Evolutionary conservation across 164 flowering plant genomes (phyloP), one percentile per base, ranked within the genome.

Genomic region (Litsea cubeba): DNA sequence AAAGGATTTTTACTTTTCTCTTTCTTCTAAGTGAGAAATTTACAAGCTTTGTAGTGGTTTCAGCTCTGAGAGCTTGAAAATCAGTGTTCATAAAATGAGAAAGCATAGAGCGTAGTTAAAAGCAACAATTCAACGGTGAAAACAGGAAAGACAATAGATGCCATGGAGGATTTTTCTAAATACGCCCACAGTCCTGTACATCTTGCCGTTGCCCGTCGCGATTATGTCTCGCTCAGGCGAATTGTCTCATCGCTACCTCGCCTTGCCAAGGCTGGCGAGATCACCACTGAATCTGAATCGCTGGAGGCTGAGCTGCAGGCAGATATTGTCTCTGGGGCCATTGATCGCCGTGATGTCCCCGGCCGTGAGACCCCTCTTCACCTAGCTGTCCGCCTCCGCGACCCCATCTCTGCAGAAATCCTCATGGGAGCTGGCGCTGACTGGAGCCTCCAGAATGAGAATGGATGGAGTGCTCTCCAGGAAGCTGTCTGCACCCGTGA

Each of bases 381-480:
- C 78, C 93, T 95, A 50, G 93, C 98, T 0, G 99, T 95, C 14
- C 87, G 93, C 22, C 82, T 95, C 4, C 79, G 89, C 64, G 99
- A 95, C 77, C 82, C 96, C 3, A 72, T 77, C 18, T 88, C 97
- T 24, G 97, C 98, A 0, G 98, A 95, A 71, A 84, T 93, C 74
- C 84, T 95, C 78, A 93, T 95, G 99, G 83, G 91, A 0, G 92
- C 97, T 40, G 99, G 99, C 71, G 94, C 98, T 2, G 99, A 95
- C 77, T 95, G 99, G 99, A 93, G 98, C 81, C 90, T 96, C 14
- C 99, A 95, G 83, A 95, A 93, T 79, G 97, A 92, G 82, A 75
- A 91, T 74, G 99, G 99, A 0, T 95, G 99, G 99, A 93, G 96
- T 83, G 97, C 99, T 54, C 89, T 95, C 20, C 99, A 95, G 78